Percentiles rank a stretch among this genome's conserved stretches.
These are phyloP conservation scores for Papiliotrema terrestris DNA, from an alignment of 1,284 basidiomycete genomes.

Conservation along the genomic window DNA sequence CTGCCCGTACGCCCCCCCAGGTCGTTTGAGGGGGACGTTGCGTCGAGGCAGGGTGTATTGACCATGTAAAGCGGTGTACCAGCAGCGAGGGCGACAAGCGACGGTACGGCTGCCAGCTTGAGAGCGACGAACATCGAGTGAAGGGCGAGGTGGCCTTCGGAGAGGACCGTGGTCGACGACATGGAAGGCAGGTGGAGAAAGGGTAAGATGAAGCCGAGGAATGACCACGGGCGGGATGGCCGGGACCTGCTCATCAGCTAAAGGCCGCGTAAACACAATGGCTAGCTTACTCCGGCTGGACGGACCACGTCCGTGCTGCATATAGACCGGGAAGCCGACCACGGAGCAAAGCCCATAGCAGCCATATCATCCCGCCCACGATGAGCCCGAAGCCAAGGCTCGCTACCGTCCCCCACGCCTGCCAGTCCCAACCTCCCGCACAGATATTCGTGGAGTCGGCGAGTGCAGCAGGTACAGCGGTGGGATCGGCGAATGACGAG, in stretches of 20 bases:
- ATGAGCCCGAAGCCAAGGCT: conserved; percentile 18
- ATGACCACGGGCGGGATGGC: conserved; percentile 59
- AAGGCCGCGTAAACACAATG: background rate
- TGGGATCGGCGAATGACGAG: background rate
- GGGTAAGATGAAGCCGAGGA: conserved; percentile 65
- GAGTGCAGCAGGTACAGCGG: background rate
- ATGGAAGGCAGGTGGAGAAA: conserved; percentile 63
- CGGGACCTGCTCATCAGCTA: conserved; percentile 53
- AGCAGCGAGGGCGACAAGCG: conserved; percentile 62
- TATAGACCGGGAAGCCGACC: conserved; percentile 19
- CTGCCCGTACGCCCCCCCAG: conserved; percentile 63
- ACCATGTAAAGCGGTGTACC: conserved; percentile 69
- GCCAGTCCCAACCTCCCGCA: conserved; percentile 38
- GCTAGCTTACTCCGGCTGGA: conserved; percentile 25
- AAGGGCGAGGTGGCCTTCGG: conserved; percentile 67
- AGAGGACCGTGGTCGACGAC: conserved; percentile 59
- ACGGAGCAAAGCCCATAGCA: conserved; percentile 27
- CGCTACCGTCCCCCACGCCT: conserved; percentile 28
- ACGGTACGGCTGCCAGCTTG: conserved; percentile 61
- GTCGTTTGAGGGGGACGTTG: conserved; percentile 52
- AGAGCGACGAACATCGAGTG: conserved; percentile 64
- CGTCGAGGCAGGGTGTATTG: conserved; percentile 62
- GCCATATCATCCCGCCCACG: conserved; percentile 28
- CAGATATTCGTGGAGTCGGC: conserved; percentile 18
- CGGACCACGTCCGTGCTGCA: conserved; percentile 29